These are phyloP conservation scores for Punica granatum DNA, from an alignment of 345 rosid species.

Conservation along the genomic window DNA sequence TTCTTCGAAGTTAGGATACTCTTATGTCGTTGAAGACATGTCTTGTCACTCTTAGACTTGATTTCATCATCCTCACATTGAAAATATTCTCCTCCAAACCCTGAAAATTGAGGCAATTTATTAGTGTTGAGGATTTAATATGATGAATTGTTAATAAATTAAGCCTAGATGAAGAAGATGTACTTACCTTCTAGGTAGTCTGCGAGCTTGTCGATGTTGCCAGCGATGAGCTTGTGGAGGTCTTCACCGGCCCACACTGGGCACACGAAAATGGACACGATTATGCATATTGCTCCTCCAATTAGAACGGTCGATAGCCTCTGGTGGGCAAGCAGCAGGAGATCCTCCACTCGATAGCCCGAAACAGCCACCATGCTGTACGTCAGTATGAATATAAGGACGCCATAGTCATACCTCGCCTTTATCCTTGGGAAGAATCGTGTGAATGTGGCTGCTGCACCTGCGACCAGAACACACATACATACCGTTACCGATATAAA, in stretches of 20 bases:
- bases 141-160: too few species aligned
- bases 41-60: slow-evolving; percentile 25
- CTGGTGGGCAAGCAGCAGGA: slow-evolving; percentile 40
- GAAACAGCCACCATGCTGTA: slow-evolving; percentile 69
- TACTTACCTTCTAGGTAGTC: slow-evolving; percentile 48
- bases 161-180: neutral
- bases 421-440: slow-evolving; percentile 67
- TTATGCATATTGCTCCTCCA: slow-evolving; percentile 45
- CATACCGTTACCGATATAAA: neutral
- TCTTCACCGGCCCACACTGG: slow-evolving; percentile 82
- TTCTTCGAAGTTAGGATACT: slow-evolving; percentile 50
- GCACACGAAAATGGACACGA: slow-evolving; percentile 40
- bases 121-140: neutral
- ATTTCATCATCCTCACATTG: slow-evolving; percentile 16
- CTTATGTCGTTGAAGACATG: slow-evolving; percentile 36
- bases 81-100: slow-evolving; percentile 55
- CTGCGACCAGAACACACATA: slow-evolving; percentile 21
- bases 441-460: slow-evolving; percentile 52
- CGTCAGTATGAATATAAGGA: slow-evolving; percentile 67
- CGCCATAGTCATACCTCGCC: slow-evolving; percentile 84
- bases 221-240: slow-evolving; percentile 42
- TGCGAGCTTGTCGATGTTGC: slow-evolving; percentile 51
- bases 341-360: slow-evolving; percentile 46
- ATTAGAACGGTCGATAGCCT: slow-evolving; percentile 59
- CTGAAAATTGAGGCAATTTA: slow-evolving; percentile 20